phyloP scores from a whole-genome alignment of 1,284 basidiomycete species.

The Ceratobasidium sp. region DNA sequence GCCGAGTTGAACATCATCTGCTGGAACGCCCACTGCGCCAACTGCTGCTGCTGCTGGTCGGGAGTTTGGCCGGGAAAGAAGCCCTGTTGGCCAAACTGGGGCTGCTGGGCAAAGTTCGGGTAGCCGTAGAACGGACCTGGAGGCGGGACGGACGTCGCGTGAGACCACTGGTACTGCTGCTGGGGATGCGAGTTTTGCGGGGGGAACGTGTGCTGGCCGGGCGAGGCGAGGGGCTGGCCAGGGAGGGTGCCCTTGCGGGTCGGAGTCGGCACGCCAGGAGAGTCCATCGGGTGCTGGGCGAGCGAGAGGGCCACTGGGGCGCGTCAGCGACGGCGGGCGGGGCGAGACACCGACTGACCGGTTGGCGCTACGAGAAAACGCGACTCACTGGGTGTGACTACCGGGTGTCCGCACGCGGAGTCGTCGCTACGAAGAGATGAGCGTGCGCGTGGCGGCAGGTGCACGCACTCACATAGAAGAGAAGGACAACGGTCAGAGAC shows the following conservation, averaged over 20 bases:
- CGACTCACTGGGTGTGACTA: constrained; percentile 3
- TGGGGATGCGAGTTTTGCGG: constrained; percentile 68
- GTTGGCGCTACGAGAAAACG: constrained; percentile 2
- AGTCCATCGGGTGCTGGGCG: constrained; percentile 35
- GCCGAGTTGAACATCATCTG: constrained; percentile 82
- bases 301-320: constrained; percentile 40
- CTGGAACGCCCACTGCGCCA: constrained; percentile 86
- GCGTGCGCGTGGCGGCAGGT: background rate
- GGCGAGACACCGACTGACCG: background rate
- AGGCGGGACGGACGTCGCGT: background rate
- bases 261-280: constrained; percentile 19
- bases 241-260: constrained; percentile 31
- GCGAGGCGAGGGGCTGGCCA: constrained; percentile 21
- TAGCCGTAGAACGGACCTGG: constrained; percentile 3
- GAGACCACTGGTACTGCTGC: constrained; percentile 54
- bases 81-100: constrained; percentile 55
- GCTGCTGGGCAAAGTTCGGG: constrained; percentile 19
- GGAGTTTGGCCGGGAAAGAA: constrained; percentile 65
- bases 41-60: constrained; percentile 66
- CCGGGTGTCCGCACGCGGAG: background rate
- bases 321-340: constrained; percentile 12
- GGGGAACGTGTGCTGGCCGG: constrained; percentile 25
- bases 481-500: background rate
- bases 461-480: background rate
- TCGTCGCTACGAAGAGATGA: background rate